These are phyloP conservation scores for Yamadazyma taylorii DNA, from an alignment of 1,139 yeast genomes.

Conservation along the genomic window DNA sequence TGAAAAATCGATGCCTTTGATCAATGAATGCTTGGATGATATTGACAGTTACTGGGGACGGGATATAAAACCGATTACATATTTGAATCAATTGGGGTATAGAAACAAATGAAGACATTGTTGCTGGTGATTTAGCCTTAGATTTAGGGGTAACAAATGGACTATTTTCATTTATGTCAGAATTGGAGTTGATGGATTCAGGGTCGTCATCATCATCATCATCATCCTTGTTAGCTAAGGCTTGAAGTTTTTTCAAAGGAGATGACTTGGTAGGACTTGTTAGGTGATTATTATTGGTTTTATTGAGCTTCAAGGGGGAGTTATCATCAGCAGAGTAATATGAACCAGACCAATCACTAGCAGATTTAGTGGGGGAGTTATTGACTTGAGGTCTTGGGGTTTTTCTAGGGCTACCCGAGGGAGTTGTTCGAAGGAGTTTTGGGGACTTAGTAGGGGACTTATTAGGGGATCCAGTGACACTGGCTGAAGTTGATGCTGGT, in stretches of 20 bases:
- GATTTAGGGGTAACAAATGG: conserved; percentile 9
- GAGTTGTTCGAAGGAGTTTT: too few relatives aligned
- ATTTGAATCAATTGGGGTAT: conserved; percentile 56
- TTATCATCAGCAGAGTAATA: conserved; percentile 4
- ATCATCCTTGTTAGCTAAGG: conserved; percentile 8
- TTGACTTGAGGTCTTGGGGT: too few relatives aligned
- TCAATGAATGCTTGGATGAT: conserved; percentile 52
- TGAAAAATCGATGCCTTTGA: conserved; percentile 50
- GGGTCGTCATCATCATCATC: background rate
- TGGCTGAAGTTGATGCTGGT: too few relatives aligned
- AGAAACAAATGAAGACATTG: conserved; percentile 16
- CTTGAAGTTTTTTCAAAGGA: conserved; percentile 15
- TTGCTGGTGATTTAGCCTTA: background rate
- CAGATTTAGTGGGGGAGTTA: conserved; percentile 6
- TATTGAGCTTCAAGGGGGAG: conserved; percentile 2
- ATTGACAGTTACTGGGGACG: conserved; percentile 49
- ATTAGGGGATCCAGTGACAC: too few relatives aligned
- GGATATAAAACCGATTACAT: conserved; percentile 64
- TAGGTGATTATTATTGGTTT: too few relatives aligned
- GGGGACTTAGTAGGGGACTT: too few relatives aligned
- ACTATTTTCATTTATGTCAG: conserved; percentile 1
- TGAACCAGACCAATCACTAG: conserved; percentile 5
- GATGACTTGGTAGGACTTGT: conserved; percentile 14
- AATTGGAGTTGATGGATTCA: background rate
- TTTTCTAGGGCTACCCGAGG: background rate